Evolutionary conservation across 1,284 basidiomycete species (phyloP).

Genomic region (Malassezia restricta): DNA sequence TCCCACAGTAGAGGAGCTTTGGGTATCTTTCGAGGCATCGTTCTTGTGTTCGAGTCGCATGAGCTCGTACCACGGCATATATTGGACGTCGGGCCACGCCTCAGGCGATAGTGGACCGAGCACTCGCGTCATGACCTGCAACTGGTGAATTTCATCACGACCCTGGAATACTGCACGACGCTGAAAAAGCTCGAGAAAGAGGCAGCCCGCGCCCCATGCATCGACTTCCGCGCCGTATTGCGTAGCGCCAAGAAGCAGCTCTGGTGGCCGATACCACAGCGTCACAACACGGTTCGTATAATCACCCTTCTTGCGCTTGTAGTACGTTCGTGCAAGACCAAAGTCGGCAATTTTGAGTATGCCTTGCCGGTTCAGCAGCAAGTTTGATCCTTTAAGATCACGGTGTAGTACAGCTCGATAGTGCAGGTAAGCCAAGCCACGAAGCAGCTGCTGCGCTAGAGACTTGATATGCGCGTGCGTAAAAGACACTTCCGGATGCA

Average conservation of each 20-base stretch:
- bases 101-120: slow-evolving; percentile 76
- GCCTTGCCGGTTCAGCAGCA: slow-evolving; percentile 81
- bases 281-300: slow-evolving; percentile 99
- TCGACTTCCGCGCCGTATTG: slow-evolving; percentile 97
- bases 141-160: slow-evolving; percentile 88
- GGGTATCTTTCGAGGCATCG: neutral
- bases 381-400: slow-evolving; percentile 97
- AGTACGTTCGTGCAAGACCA: slow-evolving; percentile 90
- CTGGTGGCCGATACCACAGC: slow-evolving; percentile 95
- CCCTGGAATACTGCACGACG: slow-evolving; percentile 92
- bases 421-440: slow-evolving; percentile 84
- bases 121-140: slow-evolving; percentile 78
- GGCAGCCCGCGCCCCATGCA: slow-evolving; percentile 99
- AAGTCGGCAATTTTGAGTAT: slow-evolving; percentile 95
- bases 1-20: slow-evolving; percentile 52
- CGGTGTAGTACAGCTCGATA: slow-evolving; percentile 89
- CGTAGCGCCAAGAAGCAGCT: slow-evolving; percentile 86
- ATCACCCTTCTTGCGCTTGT: slow-evolving; percentile 74
- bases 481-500: slow-evolving; percentile 74
- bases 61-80: slow-evolving; percentile 93
- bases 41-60: slow-evolving; percentile 3
- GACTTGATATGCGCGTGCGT: slow-evolving; percentile 81
- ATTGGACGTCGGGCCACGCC: slow-evolving; percentile 68
- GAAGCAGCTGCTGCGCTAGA: slow-evolving; percentile 82
- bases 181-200: slow-evolving; percentile 93